phyloP scores from a whole-genome alignment of 2,329 filamentous ascomycete species.

The Pseudocercospora macadamiae region DNA sequence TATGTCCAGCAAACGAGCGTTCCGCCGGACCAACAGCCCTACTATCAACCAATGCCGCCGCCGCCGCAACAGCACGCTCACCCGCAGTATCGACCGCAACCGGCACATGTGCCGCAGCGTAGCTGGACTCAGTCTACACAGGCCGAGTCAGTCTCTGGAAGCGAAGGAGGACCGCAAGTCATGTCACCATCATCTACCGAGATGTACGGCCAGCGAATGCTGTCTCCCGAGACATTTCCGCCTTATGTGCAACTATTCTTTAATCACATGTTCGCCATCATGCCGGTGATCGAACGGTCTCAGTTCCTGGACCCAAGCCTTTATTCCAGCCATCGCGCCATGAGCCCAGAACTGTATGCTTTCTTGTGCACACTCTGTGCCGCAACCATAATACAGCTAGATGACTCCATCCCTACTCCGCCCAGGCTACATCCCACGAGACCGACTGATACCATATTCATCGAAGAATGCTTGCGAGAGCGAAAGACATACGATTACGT shows the following conservation, averaged over 20 bases:
- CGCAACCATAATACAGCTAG: slow-evolving; percentile 39
- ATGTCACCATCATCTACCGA: slow-evolving; percentile 29
- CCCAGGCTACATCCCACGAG: slow-evolving; percentile 30
- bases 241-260: slow-evolving; percentile 42
- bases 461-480: slow-evolving; percentile 39
- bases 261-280: slow-evolving; percentile 41
- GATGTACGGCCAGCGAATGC: slow-evolving; percentile 23
- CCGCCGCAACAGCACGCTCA: slow-evolving; percentile 18
- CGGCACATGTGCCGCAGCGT: slow-evolving; percentile 14
- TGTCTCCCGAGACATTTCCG: slow-evolving; percentile 34
- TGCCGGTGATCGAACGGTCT: slow-evolving; percentile 39
- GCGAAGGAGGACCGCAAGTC: slow-evolving; percentile 26
- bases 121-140: slow-evolving; percentile 26
- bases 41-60: slow-evolving; percentile 25
- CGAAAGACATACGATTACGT: slow-evolving; percentile 38
- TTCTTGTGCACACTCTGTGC: slow-evolving; percentile 40
- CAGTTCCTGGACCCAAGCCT: slow-evolving; percentile 35
- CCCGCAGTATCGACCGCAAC: slow-evolving; percentile 16
- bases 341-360: slow-evolving; percentile 36
- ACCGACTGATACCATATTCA: slow-evolving; percentile 36
- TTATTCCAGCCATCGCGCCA: slow-evolving; percentile 27
- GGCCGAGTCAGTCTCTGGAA: slow-evolving; percentile 25
- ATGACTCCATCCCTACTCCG: slow-evolving; percentile 36
- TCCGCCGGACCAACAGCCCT: slow-evolving; percentile 29
- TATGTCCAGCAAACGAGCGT: slow-evolving; percentile 27